Base-by-base conservation (phyloP, 2,329 filamentous ascomycete species). In the Atkinsonella texensis region DNA sequence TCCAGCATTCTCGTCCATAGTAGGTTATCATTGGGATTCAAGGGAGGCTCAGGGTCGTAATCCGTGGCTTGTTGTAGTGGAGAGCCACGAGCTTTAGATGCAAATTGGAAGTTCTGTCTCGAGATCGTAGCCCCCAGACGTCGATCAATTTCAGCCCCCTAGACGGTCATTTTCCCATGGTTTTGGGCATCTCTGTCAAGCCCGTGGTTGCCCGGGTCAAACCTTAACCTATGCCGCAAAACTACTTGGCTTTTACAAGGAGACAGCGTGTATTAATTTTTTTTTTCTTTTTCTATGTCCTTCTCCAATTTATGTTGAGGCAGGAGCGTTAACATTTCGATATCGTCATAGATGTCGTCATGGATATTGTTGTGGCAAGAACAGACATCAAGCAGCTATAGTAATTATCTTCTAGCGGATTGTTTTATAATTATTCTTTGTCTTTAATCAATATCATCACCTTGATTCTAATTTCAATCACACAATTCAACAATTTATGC, bases 111-210 rank as follows among this genome's bases (percentile, higher is more conserved):
- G n/a, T 73, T 72, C 2, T 81, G 61, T 58, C 81, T 77, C 5
- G 80, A 52, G 11, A 79, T 70, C 0, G 76, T 77, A 7, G 73
- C 71, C 79, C 79, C 82, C 1, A 82, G 58, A 2, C 79, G 68
- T 4, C 78, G 67, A 2, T 78, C 70, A 61, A 81, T 71, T 61
- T 83, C 79, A 1, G 71, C 68, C 18, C 70, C 67, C 38, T 75
- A 70, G 0, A 64, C 58, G 2, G 73, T 69, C 68, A 77, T 74
- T 18, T 69, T 67, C 7, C 69, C 67, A 4, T 80, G 69, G 52
- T 70, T 65, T 32, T 65, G 68, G 0, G 79, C 78, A 51, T 82
- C 79, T 1, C 76, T 71, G 58, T 83, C 6, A 81, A 65, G 3
- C 79, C 79, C 0, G 71, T 66, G 2, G 72, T 68, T 33, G 77